These are phyloP conservation scores for Senna siamea DNA, from an alignment of 306 rosid species.

Conservation along the genomic window DNA sequence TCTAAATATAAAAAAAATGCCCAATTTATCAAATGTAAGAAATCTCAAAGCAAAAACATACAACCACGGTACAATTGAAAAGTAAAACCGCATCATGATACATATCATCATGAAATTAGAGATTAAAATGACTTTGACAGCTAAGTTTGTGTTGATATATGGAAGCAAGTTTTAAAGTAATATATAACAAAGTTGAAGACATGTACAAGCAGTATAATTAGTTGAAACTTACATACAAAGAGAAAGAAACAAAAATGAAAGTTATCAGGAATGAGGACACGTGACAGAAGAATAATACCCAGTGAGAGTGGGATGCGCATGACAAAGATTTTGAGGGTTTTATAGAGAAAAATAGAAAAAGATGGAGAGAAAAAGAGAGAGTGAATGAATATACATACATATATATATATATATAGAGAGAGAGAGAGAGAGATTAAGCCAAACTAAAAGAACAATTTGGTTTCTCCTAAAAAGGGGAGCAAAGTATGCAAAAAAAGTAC, in stretches of 20 bases:
- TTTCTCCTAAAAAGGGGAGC: conserved; percentile 55
- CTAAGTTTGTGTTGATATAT: neutral
- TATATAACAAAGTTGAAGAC: neutral
- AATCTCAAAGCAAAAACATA: no score
- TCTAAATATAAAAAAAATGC: no score
- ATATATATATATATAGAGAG: no score
- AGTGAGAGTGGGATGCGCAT: conserved; percentile 15
- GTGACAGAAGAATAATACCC: neutral
- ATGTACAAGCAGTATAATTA: conserved; percentile 11
- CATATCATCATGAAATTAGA: no score
- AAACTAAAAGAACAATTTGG: conserved; percentile 21
- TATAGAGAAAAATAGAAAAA: neutral
- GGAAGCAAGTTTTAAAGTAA: neutral
- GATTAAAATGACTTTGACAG: no score
- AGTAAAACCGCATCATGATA: no score
- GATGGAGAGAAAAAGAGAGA: neutral
- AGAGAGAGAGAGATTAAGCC: neutral
- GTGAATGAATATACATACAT: no score
- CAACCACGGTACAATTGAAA: no score
- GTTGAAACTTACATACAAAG: conserved; percentile 9
- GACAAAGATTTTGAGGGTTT: conserved; percentile 19
- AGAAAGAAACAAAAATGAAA: conserved; percentile 18
- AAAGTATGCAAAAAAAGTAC: conserved; percentile 31
- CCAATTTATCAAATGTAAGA: no score
- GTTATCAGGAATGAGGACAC: conserved; percentile 10